phyloP scores from a whole-genome alignment of 345 rosid genomes.

The Lenwebbia sp. region DNA sequence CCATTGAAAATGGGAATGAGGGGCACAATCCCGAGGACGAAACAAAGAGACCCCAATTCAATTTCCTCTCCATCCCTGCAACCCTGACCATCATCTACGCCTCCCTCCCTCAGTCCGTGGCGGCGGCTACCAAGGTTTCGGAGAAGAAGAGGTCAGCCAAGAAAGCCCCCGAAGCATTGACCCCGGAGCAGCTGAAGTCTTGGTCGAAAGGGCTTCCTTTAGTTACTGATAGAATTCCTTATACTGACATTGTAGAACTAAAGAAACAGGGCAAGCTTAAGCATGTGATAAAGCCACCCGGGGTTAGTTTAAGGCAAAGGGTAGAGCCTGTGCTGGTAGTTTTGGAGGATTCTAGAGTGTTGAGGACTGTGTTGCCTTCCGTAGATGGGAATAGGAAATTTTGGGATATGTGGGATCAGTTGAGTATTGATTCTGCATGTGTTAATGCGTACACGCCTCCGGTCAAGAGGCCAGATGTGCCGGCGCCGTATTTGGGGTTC shows the following conservation, averaged over 20 bases:
- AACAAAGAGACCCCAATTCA: slow-evolving; percentile 17
- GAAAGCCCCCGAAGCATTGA: slow-evolving; percentile 45
- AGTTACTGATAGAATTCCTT: slow-evolving; percentile 58
- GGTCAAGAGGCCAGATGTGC: slow-evolving; percentile 60
- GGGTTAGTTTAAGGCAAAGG: slow-evolving; percentile 28
- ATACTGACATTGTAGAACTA: slow-evolving; percentile 52
- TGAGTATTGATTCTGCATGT: slow-evolving; percentile 48
- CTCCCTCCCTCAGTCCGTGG: slow-evolving; percentile 40
- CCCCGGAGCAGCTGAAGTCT: slow-evolving; percentile 61
- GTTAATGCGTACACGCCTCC: slow-evolving; percentile 81
- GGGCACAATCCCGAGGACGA: slow-evolving; percentile 8
- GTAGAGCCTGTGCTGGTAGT: slow-evolving; percentile 67
- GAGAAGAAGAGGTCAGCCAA: slow-evolving; percentile 42
- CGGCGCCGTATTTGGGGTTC: slow-evolving; percentile 68
- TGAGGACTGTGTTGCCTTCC: slow-evolving; percentile 76
- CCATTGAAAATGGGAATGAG: not conserved
- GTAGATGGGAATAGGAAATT: slow-evolving; percentile 56
- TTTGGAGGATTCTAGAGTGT: slow-evolving; percentile 67
- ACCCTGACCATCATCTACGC: slow-evolving; percentile 62
- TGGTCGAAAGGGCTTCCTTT: slow-evolving; percentile 69
- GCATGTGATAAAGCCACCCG: slow-evolving; percentile 64
- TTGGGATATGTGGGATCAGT: slow-evolving; percentile 78
- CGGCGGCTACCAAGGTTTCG: slow-evolving; percentile 25
- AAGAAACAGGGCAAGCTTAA: slow-evolving; percentile 55
- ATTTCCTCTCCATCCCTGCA: slow-evolving; percentile 45